Evolutionary conservation across 2,329 filamentous ascomycete species (phyloP), one percentile per base, ranked within the genome.

Genomic region (Aspergillus spinulosporus): DNA sequence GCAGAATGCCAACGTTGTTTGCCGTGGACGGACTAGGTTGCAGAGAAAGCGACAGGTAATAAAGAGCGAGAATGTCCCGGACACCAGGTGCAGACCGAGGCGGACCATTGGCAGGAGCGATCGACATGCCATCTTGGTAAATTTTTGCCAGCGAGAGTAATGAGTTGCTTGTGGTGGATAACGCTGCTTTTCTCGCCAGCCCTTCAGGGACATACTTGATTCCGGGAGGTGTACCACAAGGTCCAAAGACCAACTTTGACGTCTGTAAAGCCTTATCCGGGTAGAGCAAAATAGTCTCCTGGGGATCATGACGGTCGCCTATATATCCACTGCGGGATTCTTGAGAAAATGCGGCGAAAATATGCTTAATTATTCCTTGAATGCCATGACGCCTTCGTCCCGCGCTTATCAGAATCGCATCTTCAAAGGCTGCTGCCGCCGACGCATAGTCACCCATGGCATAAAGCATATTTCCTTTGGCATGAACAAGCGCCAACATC

Each of bases 401-500:
- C 29, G 89, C 84, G 56, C 91, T 92, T 60, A 99, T 93, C 52
- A 97, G 76, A 3, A 99, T 91, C 0, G 92, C 93, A 72, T 97
- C 92, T 71, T 99, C 94, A 65, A 99, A 99, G 3, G 94, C 91
- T 64, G 86, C 84, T 1, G 93, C 92, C 42, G 94, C 94, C 40
- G 82, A 84, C 39, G 82, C 80, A 61, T 94, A 89, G 62, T 97
- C 88, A 45, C 93, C 93, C 31, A 95, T 77, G 28, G 90, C 86
- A 74, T 99, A 99, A 1, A 97, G 81, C 88, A 97, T 95, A 61
- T 97, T 97, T n/a, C 93, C 94, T 73, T 97, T 99, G 15, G 93
- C 92, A 74, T 99, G 94, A 40, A 97, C 86, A 12, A 99, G 81
- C n/a, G 92, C 89, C 44, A 99, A 82, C 67, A 99, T 91, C 58